phyloP scores from a whole-genome alignment of 176 grass and related monocot genomes.

The Themeda triandra region DNA sequence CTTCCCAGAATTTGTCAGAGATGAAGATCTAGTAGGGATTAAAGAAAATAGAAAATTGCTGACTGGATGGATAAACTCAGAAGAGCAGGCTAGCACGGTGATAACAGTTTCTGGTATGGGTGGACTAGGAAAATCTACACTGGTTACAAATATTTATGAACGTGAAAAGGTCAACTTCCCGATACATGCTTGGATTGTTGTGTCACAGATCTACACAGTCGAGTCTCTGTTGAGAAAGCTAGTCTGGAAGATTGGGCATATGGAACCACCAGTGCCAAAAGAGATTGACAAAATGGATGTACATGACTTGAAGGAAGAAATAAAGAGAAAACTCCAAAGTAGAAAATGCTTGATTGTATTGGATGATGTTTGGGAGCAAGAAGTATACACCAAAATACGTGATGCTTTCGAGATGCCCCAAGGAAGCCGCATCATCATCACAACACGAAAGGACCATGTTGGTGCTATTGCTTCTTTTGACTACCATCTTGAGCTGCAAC shows the following conservation, averaged over 20 bases:
- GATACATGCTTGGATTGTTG: conserved; percentile 31
- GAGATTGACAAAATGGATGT: conserved; percentile 26
- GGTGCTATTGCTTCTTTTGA: conserved; percentile 18
- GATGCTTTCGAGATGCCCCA: conserved; percentile 33
- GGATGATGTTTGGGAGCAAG: conserved; percentile 77
- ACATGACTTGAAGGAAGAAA: conserved; percentile 34
- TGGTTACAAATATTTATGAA: conserved; percentile 47
- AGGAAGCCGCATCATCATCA: conserved; percentile 49
- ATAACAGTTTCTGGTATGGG: conserved; percentile 46
- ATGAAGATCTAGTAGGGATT: conserved; percentile 40
- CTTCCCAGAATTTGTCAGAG: conserved; percentile 38
- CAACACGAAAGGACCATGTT: conserved; percentile 49
- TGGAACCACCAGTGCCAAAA: neutral
- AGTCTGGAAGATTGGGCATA: conserved; percentile 22
- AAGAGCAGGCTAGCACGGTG: conserved; percentile 16
- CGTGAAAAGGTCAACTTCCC: conserved; percentile 38
- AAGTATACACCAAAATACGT: conserved; percentile 37
- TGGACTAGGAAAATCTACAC: conserved; percentile 37
- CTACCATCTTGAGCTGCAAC: conserved; percentile 11
- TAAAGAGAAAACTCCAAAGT: conserved; percentile 3
- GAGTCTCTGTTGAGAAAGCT: conserved; percentile 22
- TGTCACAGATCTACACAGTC: conserved; percentile 29
- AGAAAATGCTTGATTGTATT: conserved; percentile 64
- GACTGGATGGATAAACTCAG: conserved; percentile 15
- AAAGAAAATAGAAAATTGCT: conserved; percentile 24